phyloP scores from a whole-genome alignment of 2,329 filamentous ascomycete genomes.

The Rhytidhysteron rufulum region DNA sequence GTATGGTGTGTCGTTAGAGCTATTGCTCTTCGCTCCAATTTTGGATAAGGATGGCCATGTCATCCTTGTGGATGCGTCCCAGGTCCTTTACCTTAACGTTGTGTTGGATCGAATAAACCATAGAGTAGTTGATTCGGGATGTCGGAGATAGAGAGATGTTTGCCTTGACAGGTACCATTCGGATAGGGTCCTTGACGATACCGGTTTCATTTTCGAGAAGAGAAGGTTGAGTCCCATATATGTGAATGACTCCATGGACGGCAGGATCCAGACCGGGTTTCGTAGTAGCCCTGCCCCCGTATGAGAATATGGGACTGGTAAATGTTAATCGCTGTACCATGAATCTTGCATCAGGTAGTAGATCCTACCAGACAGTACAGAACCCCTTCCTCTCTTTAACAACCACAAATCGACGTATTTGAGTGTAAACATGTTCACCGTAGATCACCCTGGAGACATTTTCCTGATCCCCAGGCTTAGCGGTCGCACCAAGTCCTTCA shows the following conservation, averaged over 20 bases:
- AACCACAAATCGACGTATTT: conserved; percentile 26
- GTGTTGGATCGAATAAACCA: conserved; percentile 40
- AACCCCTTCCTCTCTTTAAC: conserved; percentile 16
- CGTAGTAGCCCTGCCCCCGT: conserved; percentile 30
- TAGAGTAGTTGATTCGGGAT: conserved; percentile 38
- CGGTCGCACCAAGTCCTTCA: conserved; percentile 10
- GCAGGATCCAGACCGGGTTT: conserved; percentile 33
- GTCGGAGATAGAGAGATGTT: conserved; percentile 23
- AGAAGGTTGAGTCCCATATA: neutral
- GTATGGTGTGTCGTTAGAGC: neutral
- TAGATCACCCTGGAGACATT: conserved; percentile 12
- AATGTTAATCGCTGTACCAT: too few species aligned
- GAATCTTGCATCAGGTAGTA: too few species aligned
- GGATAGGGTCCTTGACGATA: conserved; percentile 30
- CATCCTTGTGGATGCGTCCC: conserved; percentile 25
- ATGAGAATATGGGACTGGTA: conserved; percentile 42
- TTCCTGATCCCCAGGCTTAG: neutral
- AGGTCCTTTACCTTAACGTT: conserved; percentile 41
- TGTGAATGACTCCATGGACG: conserved; percentile 39
- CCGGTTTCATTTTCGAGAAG: neutral
- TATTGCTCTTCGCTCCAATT: conserved; percentile 11
- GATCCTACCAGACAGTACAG: conserved; percentile 21
- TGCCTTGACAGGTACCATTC: conserved; percentile 16
- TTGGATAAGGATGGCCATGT: conserved; percentile 11
- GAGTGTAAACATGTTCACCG: conserved; percentile 11